Conservation (phyloP, 441 rosid species). For the Macaranga tanarius region DNA sequence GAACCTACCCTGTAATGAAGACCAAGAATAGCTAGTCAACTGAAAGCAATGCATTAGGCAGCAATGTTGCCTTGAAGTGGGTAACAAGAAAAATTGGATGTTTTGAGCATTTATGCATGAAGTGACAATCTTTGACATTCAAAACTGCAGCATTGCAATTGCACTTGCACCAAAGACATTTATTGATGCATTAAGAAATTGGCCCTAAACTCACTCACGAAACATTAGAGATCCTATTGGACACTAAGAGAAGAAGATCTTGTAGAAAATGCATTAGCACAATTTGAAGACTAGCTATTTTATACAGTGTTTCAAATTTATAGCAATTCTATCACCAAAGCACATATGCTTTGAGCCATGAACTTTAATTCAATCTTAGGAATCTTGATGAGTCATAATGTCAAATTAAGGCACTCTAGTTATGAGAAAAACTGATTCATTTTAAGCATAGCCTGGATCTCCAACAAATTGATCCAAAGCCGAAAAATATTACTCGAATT, state of each 20-base stretch:
- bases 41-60: not conserved
- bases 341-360: not conserved
- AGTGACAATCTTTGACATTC: not conserved
- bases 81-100: not conserved
- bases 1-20: conserved; percentile 75
- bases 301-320: not conserved
- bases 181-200: not conserved
- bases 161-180: conserved; percentile 8
- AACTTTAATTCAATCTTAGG: not conserved
- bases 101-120: conserved; percentile 8
- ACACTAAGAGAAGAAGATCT: not conserved
- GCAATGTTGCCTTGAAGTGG: not conserved
- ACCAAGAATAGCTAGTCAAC: conserved; percentile 16
- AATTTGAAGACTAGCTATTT: not conserved
- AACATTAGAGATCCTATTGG: not conserved
- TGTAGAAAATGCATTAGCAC: not conserved
- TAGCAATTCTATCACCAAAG: not conserved
- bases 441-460: not conserved
- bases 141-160: too few relatives aligned
- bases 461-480: not conserved
- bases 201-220: not conserved
- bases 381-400: not conserved
- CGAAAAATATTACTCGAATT: conserved; percentile 14
- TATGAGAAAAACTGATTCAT: not conserved
- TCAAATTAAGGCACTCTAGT: not conserved